Evolutionary conservation across 2,329 filamentous ascomycete genomes (phyloP).

Genomic region (Furcasterigmium sp.): DNA sequence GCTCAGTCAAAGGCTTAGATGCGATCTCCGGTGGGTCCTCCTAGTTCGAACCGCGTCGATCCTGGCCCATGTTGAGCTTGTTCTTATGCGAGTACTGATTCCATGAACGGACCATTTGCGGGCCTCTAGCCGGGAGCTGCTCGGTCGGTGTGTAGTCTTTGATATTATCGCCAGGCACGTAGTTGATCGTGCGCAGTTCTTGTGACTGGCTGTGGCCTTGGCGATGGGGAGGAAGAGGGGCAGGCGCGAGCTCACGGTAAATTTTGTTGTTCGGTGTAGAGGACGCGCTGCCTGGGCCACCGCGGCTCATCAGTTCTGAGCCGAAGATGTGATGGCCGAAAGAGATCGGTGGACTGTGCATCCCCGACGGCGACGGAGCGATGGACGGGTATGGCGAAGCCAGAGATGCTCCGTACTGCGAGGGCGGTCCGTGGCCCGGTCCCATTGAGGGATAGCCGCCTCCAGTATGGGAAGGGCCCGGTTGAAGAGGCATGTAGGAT

Average conservation of each 20-base stretch:
- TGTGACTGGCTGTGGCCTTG: slow-evolving; percentile 39
- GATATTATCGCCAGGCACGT: slow-evolving; percentile 48
- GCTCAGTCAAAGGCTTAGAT: neutral
- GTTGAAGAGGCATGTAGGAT: neutral
- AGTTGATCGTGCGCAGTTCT: slow-evolving; percentile 54
- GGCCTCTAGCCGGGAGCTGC: slow-evolving; percentile 49
- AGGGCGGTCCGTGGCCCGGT: neutral
- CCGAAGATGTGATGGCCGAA: slow-evolving; percentile 7
- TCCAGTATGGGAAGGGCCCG: slow-evolving; percentile 1
- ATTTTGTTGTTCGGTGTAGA: slow-evolving; percentile 13
- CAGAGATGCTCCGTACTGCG: neutral
- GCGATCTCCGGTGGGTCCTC: neutral
- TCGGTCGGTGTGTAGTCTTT: slow-evolving; percentile 53
- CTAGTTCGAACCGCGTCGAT: slow-evolving; percentile 13
- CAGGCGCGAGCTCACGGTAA: slow-evolving; percentile 55
- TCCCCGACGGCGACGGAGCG: slow-evolving; percentile 5
- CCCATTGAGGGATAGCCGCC: neutral
- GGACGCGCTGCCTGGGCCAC: slow-evolving; percentile 10
- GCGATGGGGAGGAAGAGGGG: slow-evolving; percentile 47
- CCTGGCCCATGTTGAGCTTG: slow-evolving; percentile 29
- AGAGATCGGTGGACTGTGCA: slow-evolving; percentile 10
- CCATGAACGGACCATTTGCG: slow-evolving; percentile 54
- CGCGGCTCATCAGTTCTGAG: slow-evolving; percentile 3
- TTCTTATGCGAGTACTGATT: slow-evolving; percentile 21
- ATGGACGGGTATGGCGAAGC: slow-evolving; percentile 5